These are phyloP conservation scores for Sanghuangporus sanghuang DNA, from an alignment of 1,284 basidiomycete species.

Conservation along the genomic window DNA sequence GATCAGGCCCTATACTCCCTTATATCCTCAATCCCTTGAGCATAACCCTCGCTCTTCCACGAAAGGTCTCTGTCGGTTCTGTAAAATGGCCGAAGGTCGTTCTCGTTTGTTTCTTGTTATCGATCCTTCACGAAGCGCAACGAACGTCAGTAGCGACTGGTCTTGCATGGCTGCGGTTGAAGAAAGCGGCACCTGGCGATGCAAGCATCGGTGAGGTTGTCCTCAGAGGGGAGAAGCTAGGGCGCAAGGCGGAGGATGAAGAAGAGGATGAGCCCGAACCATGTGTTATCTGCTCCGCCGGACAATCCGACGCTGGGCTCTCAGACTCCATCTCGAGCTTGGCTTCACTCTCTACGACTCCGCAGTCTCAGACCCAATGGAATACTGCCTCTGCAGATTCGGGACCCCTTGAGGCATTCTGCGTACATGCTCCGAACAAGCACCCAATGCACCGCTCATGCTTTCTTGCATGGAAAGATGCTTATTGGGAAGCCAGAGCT, in stretches of 20 bases:
- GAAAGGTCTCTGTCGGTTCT: slow-evolving; percentile 10
- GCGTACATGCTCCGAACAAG: slow-evolving; percentile 25
- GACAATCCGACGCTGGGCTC: slow-evolving; percentile 17
- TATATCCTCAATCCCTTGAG: slow-evolving; percentile 23
- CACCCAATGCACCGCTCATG: slow-evolving; percentile 26
- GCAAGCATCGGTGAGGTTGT: slow-evolving; percentile 9
- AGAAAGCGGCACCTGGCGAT: slow-evolving; percentile 4
- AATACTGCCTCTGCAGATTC: neutral
- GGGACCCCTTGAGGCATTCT: slow-evolving; percentile 26
- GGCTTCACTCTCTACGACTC: slow-evolving; percentile 18
- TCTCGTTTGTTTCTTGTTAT: slow-evolving; percentile 17
- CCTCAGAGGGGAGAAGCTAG: slow-evolving; percentile 18
- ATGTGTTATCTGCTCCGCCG: slow-evolving; percentile 26
- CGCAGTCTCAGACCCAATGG: slow-evolving; percentile 17
- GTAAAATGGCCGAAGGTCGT: slow-evolving; percentile 20
- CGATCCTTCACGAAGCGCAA: slow-evolving; percentile 22
- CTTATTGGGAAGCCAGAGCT: slow-evolving; percentile 21
- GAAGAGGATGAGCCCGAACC: slow-evolving; percentile 18
- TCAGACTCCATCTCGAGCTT: slow-evolving; percentile 22
- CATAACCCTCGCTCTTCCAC: slow-evolving; percentile 20
- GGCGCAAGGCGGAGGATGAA: slow-evolving; percentile 20
- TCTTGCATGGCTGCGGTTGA: slow-evolving; percentile 11
- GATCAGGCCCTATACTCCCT: slow-evolving; percentile 22
- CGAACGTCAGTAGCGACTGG: slow-evolving; percentile 20
- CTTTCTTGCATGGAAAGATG: slow-evolving; percentile 26